Evolutionary conservation across 2,329 filamentous ascomycete genomes (phyloP).

Genomic region (Verticillium albo-atrum): DNA sequence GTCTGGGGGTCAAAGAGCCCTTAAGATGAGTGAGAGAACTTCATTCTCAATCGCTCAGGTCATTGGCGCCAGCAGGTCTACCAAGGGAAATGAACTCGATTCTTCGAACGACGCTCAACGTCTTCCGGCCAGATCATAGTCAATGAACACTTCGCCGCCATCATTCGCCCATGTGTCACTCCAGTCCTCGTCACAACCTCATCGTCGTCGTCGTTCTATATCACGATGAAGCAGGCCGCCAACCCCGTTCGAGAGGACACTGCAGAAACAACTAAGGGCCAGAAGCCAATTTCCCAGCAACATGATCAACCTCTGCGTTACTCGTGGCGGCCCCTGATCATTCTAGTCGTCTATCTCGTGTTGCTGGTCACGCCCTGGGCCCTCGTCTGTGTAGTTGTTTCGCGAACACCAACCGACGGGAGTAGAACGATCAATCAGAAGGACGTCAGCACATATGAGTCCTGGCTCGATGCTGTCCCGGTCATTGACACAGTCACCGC

Average conservation of each 20-base stretch:
- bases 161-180: not conserved
- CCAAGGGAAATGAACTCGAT: not conserved
- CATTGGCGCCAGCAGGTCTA: too few species aligned
- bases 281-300: not conserved
- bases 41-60: not conserved
- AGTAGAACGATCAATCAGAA: slow-evolving; percentile 6
- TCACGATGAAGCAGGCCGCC: not conserved
- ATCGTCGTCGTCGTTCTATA: not conserved
- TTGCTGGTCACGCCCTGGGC: slow-evolving; percentile 8
- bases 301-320: slow-evolving; percentile 6
- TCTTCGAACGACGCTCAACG: not conserved
- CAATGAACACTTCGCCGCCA: not conserved
- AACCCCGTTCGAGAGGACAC: not conserved
- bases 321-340: slow-evolving; percentile 7
- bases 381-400: slow-evolving; percentile 6
- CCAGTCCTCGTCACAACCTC: not conserved
- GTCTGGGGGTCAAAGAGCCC: not conserved
- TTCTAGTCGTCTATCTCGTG: slow-evolving; percentile 7
- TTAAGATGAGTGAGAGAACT: not conserved
- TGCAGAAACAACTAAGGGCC: not conserved
- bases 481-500: slow-evolving; percentile 8
- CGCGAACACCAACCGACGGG: slow-evolving; percentile 2
- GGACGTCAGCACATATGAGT: slow-evolving; percentile 5
- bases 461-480: slow-evolving; percentile 5
- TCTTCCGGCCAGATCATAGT: not conserved